Base-by-base conservation (phyloP, 2,329 filamentous ascomycete species). In the Monosporascus sp. region DNA sequence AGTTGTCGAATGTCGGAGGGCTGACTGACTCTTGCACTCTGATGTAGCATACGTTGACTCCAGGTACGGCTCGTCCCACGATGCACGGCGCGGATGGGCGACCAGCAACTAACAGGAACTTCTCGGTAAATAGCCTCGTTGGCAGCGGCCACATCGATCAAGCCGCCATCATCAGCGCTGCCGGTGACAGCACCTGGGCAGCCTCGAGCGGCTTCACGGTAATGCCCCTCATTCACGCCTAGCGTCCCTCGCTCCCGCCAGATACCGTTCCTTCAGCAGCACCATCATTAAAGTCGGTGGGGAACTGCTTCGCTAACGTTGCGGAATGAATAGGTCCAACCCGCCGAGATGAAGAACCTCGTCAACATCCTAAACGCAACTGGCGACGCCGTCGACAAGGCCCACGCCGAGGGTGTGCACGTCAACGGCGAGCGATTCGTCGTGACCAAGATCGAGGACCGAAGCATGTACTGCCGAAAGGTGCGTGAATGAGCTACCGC, bases 401-500 rank as follows among this genome's bases (percentile, higher is more conserved):
- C 89, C 57, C 86, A 86, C 64, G 74, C 77, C 50, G 85, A 86
- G 22, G 93, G 93, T 59, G 70, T 97, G 67, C 81, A 89, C 74
- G 73, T 97, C 64, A 85, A 74, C 48, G 88, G 88, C 60, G 83
- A 87, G 68, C 88, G 89, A 73, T 97, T 87, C 72, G 81, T 97
- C 69, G 78, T 87, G 67, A 80, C 89, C 70, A 85, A 82, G 68
- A 83, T 86, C 50, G 89, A 92, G 57, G 90, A 88, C 35, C 80
- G 87, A 70, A 87, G 84, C 75, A 74, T 96, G 65, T 96, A 96
- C 73, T 89, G 85, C 60, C 90, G 92, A 82, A 86, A 90, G 83
- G 91, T 95, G 77, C 57, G 77, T 69, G 31, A 35, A 35, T 35
- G 31, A 35, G 31, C 31, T 35, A 35, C 31, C 31, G 4, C 11